These are phyloP conservation scores for Heliosperma pusillum DNA, from an alignment of 148 eudicot species.

Conservation along the genomic window DNA sequence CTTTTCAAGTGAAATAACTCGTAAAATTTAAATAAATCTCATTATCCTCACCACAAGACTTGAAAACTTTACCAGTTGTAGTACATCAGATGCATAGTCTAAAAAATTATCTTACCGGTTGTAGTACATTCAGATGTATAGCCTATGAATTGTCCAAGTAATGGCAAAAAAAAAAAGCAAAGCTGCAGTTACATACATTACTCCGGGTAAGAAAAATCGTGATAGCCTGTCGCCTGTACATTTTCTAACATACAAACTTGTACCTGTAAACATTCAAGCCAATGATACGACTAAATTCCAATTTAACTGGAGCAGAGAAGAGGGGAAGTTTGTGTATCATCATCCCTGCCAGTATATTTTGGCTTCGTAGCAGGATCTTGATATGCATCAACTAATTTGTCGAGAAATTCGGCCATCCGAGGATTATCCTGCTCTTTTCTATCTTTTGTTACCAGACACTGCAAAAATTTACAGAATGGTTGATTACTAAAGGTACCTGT, in stretches of 20 bases:
- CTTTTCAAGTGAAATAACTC: too few relatives aligned
- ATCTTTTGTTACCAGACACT: conserved; percentile 83
- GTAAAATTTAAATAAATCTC: too few relatives aligned
- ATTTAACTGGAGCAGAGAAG: conserved; percentile 41
- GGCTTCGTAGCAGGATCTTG: conserved; percentile 72
- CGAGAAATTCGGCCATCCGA: conserved; percentile 52
- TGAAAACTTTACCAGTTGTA: too few relatives aligned
- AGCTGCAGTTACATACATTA: not conserved
- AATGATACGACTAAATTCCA: conserved; percentile 9
- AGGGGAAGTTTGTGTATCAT: conserved; percentile 41
- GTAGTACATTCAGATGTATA: too few relatives aligned
- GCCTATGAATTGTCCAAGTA: too few relatives aligned
- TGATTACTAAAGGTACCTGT: not conserved
- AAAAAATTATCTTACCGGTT: too few relatives aligned
- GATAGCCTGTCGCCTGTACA: not conserved
- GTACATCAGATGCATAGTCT: too few relatives aligned
- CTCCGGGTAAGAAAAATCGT: not conserved
- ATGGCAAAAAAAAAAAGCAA: not conserved
- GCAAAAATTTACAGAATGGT: conserved; percentile 18
- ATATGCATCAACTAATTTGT: conserved; percentile 60
- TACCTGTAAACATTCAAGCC: not conserved
- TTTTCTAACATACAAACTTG: not conserved
- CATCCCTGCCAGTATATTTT: conserved; percentile 28
- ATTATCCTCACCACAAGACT: too few relatives aligned
- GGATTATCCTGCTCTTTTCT: conserved; percentile 53